These are phyloP conservation scores for Starmerella vitae DNA, from an alignment of 805 yeast genomes.

Conservation along the genomic window DNA sequence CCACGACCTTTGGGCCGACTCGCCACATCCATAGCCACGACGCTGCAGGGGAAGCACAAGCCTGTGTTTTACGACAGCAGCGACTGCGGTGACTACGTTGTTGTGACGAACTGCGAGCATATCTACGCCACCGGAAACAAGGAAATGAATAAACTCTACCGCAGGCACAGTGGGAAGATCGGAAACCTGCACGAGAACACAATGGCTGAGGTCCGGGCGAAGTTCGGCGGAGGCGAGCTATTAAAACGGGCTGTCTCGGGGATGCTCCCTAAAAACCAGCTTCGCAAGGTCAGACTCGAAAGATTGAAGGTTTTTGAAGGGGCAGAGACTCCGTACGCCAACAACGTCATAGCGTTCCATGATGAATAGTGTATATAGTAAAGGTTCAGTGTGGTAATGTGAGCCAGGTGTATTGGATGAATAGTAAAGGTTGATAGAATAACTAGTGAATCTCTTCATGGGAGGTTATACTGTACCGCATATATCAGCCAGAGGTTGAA, in stretches of 20 bases:
- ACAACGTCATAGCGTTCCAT: slow-evolving; percentile 73
- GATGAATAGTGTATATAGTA: no score
- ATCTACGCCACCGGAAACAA: slow-evolving; percentile 78
- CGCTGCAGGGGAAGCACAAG: slow-evolving; percentile 93
- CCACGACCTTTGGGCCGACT: slow-evolving; percentile 79
- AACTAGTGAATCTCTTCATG: no score
- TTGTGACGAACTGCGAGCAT: slow-evolving; percentile 80
- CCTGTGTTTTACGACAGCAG: slow-evolving; percentile 62
- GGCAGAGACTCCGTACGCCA: slow-evolving; percentile 70
- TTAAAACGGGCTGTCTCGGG: slow-evolving; percentile 80
- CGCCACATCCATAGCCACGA: slow-evolving; percentile 76
- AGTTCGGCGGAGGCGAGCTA: slow-evolving; percentile 81
- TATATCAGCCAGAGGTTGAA: no score
- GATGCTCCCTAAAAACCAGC: slow-evolving; percentile 87
- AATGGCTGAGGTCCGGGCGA: slow-evolving; percentile 59
- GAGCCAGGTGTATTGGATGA: no score
- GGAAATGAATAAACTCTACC: slow-evolving; percentile 63
- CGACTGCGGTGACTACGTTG: slow-evolving; percentile 95
- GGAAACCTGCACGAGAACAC: slow-evolving; percentile 76
- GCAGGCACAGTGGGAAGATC: slow-evolving; percentile 81
- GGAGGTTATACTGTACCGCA: no score
- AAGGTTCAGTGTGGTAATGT: no score
- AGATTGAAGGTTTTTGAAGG: slow-evolving; percentile 83
- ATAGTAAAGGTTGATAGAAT: no score
- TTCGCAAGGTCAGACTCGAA: slow-evolving; percentile 63